Conservation (phyloP, 2,329 filamentous ascomycete genomes). For the Botrytis squamosa region DNA sequence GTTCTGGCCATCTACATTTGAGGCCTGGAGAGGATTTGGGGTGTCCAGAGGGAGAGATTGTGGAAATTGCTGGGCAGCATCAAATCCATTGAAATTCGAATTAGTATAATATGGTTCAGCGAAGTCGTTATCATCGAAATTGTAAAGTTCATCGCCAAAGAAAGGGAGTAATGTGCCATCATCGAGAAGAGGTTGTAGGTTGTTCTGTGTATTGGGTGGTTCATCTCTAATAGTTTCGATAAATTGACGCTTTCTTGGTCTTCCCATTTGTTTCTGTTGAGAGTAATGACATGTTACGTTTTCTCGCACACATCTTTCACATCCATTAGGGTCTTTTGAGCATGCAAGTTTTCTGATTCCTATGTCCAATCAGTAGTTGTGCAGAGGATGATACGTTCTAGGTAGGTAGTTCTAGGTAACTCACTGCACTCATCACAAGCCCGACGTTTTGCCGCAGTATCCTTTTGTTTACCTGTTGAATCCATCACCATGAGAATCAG, state of each 20-base stretch:
- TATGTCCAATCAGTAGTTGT: slow-evolving; percentile 39
- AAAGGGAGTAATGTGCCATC: slow-evolving; percentile 25
- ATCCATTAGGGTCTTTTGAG: slow-evolving; percentile 60
- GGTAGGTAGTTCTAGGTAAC: slow-evolving; percentile 36
- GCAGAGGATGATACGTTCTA: not conserved
- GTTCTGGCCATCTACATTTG: slow-evolving; percentile 17
- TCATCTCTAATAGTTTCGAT: slow-evolving; percentile 32
- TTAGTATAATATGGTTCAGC: slow-evolving; percentile 27
- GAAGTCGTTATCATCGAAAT: slow-evolving; percentile 21
- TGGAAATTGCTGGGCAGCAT: not conserved
- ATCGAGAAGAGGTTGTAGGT: slow-evolving; percentile 21
- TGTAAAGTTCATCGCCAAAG: slow-evolving; percentile 20
- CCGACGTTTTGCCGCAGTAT: slow-evolving; percentile 49
- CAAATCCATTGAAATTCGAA: slow-evolving; percentile 5
- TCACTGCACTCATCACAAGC: slow-evolving; percentile 68
- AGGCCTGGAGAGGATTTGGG: not conserved
- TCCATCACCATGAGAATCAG: slow-evolving; percentile 23
- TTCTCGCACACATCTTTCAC: slow-evolving; percentile 57
- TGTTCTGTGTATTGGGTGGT: slow-evolving; percentile 8
- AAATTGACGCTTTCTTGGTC: slow-evolving; percentile 57
- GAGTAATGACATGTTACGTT: slow-evolving; percentile 60
- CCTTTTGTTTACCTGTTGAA: slow-evolving; percentile 19
- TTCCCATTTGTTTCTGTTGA: slow-evolving; percentile 64
- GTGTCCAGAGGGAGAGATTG: slow-evolving; percentile 3
- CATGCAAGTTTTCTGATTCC: slow-evolving; percentile 64